A percentile compares a stretch with the other conserved stretches of the same genome.
These are phyloP conservation scores for Elsinoe australis DNA, from an alignment of 2,329 filamentous ascomycete species.

Conservation along the genomic window DNA sequence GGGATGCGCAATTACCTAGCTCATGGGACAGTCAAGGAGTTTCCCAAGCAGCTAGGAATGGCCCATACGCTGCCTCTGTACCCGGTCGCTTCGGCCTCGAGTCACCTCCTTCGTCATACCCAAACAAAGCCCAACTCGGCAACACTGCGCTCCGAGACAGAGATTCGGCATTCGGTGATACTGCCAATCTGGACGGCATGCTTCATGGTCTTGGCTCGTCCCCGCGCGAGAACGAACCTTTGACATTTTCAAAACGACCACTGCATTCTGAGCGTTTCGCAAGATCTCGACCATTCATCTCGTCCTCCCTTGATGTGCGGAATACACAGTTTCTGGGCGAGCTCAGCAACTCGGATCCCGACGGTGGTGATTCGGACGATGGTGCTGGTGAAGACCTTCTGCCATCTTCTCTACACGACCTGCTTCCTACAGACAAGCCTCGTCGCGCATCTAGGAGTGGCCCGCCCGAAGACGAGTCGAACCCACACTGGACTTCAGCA, in stretches of 20 bases:
- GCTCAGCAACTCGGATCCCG: conserved; percentile 41
- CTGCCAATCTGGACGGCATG: conserved; percentile 34
- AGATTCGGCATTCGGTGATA: conserved; percentile 61
- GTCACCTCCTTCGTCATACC: conserved; percentile 61
- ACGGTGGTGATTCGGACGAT: conserved; percentile 55
- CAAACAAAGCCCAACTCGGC: conserved; percentile 41
- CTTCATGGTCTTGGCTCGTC: conserved; percentile 46
- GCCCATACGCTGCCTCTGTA: conserved; percentile 84
- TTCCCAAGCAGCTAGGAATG: conserved; percentile 82
- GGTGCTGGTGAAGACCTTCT: conserved; percentile 90
- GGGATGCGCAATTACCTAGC: conserved; percentile 85
- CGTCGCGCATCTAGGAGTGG: conserved; percentile 53
- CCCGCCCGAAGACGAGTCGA: conserved; percentile 45
- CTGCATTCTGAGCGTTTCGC: conserved; percentile 58
- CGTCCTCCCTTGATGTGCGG: conserved; percentile 14
- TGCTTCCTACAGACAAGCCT: conserved; percentile 55
- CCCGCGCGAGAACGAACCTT: conserved; percentile 58
- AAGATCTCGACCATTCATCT: conserved; percentile 10
- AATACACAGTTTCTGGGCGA: conserved; percentile 21
- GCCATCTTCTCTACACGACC: conserved; percentile 59
- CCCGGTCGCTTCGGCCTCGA: conserved; percentile 87
- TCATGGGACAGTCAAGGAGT: conserved; percentile 96
- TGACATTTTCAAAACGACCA: conserved; percentile 57
- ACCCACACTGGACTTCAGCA: conserved; percentile 29
- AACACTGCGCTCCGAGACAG: conserved; percentile 47